Percentiles rank a stretch among this genome's conserved stretches.
Conservation (phyloP, 768 basidiomycete genomes). For the Boletus sensibilis region DNA sequence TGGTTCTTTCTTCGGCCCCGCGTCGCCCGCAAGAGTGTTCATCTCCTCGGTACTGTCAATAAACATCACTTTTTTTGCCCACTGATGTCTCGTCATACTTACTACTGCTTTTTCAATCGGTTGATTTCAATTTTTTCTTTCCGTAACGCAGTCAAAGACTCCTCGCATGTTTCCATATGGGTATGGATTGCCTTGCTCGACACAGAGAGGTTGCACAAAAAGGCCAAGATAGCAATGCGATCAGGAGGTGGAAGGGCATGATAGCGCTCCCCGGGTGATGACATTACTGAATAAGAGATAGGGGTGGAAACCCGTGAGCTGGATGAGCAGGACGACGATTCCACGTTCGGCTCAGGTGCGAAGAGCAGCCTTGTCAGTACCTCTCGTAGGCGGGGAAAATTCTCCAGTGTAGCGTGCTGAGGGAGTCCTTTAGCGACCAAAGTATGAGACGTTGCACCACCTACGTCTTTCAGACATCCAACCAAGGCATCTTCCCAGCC, state of each 20-base stretch:
- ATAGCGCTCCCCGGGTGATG: constrained; percentile 69
- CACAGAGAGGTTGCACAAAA: constrained; percentile 86
- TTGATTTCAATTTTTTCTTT: constrained; percentile 97
- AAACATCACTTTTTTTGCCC: constrained; percentile 13
- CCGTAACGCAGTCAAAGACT: constrained; percentile 84
- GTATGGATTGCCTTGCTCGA: constrained; percentile 86
- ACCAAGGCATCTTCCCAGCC: constrained; percentile 93
- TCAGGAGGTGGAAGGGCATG: constrained; percentile 69
- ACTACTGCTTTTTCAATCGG: constrained; percentile 85
- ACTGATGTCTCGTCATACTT: constrained; percentile 36
- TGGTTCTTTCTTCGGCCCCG: constrained; percentile 47
- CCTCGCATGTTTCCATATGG: constrained; percentile 89
- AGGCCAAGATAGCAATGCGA: constrained; percentile 81
- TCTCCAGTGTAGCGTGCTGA: constrained; percentile 72
- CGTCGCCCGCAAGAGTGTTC: constrained; percentile 57
- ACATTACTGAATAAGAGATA: constrained; percentile 38
- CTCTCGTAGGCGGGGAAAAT: constrained; percentile 70
- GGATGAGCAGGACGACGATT: constrained; percentile 44
- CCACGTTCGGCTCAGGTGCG: constrained; percentile 49
- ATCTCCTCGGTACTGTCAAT: constrained; percentile 68
- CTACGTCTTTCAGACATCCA: constrained; percentile 85
- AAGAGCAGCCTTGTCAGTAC: constrained; percentile 75
- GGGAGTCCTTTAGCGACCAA: constrained; percentile 4
- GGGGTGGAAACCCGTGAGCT: constrained; percentile 52
- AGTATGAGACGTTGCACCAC: constrained; percentile 34